A percentile compares a stretch with the other conserved stretches of the same genome.
phyloP scores from a whole-genome alignment of 768 basidiomycete species.

The Termitomyces eurrhizus region DNA sequence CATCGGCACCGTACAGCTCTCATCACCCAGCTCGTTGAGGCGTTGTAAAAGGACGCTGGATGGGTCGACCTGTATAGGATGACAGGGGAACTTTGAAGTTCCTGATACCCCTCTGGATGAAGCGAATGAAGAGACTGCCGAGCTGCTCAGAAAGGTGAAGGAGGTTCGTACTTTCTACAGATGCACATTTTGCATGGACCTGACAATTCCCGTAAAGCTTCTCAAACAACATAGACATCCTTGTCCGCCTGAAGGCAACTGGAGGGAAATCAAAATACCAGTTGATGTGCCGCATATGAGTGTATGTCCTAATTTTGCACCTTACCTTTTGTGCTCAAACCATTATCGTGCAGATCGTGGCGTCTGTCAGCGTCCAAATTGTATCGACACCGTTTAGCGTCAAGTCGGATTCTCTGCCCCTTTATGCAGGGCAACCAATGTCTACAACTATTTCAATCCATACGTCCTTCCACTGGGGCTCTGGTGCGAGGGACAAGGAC shows the following conservation, averaged over 20 bases:
- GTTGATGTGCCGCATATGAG: conserved; percentile 83
- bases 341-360: conserved; percentile 50
- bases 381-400: conserved; percentile 40
- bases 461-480: conserved; percentile 79
- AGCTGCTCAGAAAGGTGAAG: conserved; percentile 28
- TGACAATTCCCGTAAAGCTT: conserved; percentile 24
- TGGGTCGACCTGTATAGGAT: conserved; percentile 72
- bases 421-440: conserved; percentile 90
- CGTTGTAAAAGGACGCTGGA: conserved; percentile 54
- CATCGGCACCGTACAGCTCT: conserved; percentile 39
- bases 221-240: conserved; percentile 41
- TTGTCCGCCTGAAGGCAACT: conserved; percentile 39
- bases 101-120: conserved; percentile 36
- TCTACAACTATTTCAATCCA: conserved; percentile 59
- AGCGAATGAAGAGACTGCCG: conserved; percentile 23
- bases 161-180: conserved; percentile 22
- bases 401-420: conserved; percentile 28
- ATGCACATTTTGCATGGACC: background rate
- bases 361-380: conserved; percentile 51
- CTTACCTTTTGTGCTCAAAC: conserved; percentile 2
- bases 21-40: conserved; percentile 47
- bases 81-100: conserved; percentile 68
- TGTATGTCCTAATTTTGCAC: conserved; percentile 38
- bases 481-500: conserved; percentile 34
- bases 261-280: conserved; percentile 78